Conservation (phyloP, 164 flowering plant genomes). For the Protea cynaroides region DNA sequence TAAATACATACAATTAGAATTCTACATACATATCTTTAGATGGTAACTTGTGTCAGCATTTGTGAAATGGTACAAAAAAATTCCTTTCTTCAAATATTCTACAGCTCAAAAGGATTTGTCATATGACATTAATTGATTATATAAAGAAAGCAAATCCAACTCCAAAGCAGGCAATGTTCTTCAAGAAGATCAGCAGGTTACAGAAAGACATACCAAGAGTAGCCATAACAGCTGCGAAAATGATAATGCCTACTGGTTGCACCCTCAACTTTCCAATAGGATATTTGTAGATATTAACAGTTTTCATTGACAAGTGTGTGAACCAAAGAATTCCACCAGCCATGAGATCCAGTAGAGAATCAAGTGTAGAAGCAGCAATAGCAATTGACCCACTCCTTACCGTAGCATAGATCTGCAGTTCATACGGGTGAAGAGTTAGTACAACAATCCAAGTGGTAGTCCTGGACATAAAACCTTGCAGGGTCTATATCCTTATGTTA, state of each 20-base stretch:
- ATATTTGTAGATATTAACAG: constrained; percentile 78
- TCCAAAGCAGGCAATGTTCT: too few species aligned
- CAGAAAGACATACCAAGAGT: constrained; percentile 61
- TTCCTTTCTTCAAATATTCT: too few species aligned
- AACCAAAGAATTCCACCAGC: constrained; percentile 99
- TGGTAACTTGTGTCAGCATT: too few species aligned
- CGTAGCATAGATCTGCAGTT: constrained; percentile 76
- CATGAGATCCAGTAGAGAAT: constrained; percentile 93
- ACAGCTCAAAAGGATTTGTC: too few species aligned
- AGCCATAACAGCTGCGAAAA: constrained; percentile 98
- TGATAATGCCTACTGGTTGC: constrained; percentile 92
- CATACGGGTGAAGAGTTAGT: background rate
- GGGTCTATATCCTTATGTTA: constrained; percentile 5
- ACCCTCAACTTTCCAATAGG: constrained; percentile 96
- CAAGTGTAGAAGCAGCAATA: constrained; percentile 94
- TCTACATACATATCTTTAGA: too few species aligned
- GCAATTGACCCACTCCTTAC: constrained; percentile 86
- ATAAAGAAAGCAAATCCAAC: too few species aligned
- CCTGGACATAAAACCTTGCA: background rate
- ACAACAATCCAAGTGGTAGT: background rate
- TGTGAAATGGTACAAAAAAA: too few species aligned
- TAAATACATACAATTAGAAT: too few species aligned
- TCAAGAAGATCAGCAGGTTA: too few species aligned
- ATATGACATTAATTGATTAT: too few species aligned
- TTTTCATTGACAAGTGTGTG: constrained; percentile 86